Evolutionary conservation across 805 yeast species (phyloP).

Genomic region (Nakazawaea wickerhamii): DNA sequence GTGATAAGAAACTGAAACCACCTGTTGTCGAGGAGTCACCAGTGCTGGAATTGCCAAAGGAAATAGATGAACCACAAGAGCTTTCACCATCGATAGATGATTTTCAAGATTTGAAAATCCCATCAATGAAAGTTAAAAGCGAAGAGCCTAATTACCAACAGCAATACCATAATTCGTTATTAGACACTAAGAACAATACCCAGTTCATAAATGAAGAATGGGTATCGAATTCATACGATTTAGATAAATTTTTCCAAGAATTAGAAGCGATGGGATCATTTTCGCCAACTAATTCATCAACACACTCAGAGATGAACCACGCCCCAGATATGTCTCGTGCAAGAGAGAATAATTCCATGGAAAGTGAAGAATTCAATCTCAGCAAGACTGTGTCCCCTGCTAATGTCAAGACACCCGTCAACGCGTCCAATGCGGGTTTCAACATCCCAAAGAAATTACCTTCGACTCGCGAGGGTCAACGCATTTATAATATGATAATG

Average conservation of each 20-base stretch:
- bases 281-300: constrained; percentile 14
- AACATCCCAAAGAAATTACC: constrained; percentile 2
- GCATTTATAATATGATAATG: constrained; percentile 54
- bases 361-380: background rate
- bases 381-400: too few species aligned
- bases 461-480: constrained; percentile 42
- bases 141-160: constrained; percentile 2
- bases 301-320: constrained; percentile 1
- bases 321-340: background rate
- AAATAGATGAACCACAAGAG: too few species aligned
- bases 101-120: constrained; percentile 1
- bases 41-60: too few species aligned
- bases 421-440: background rate
- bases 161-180: background rate
- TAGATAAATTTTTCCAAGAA: constrained; percentile 45
- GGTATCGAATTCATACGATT: constrained; percentile 30
- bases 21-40: too few species aligned
- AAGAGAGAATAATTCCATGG: background rate
- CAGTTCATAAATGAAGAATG: constrained; percentile 21
- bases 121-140: background rate
- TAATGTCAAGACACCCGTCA: background rate
- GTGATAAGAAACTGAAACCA: background rate
- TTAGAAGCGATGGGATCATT: constrained; percentile 29
- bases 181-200: constrained; percentile 6
- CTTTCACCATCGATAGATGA: too few species aligned